phyloP scores from a whole-genome alignment of 2,329 filamentous ascomycete genomes.

The Pestalotiopsis fici region DNA sequence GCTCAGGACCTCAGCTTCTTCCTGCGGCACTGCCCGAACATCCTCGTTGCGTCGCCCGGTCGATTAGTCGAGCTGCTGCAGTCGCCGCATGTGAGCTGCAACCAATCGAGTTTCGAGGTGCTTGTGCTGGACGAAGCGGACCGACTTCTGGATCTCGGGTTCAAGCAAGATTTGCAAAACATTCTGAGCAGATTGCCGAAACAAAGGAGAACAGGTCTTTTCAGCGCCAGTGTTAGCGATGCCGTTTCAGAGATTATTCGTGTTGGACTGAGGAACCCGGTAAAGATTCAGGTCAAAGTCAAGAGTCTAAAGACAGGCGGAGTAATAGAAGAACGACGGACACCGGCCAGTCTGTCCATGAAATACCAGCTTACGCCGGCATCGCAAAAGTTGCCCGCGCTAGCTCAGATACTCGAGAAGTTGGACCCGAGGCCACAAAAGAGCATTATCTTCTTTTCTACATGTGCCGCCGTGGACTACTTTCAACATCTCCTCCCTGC shows the following conservation, averaged over 20 bases:
- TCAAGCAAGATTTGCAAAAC: slow-evolving; percentile 85
- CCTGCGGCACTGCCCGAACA: slow-evolving; percentile 79
- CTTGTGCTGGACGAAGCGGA: slow-evolving; percentile 95
- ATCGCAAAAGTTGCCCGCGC: slow-evolving; percentile 76
- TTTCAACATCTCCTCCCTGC: slow-evolving; percentile 78
- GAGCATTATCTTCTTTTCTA: slow-evolving; percentile 89
- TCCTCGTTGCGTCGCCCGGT: slow-evolving; percentile 89
- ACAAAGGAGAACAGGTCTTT: slow-evolving; percentile 88
- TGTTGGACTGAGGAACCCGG: slow-evolving; percentile 89
- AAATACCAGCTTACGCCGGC: slow-evolving; percentile 77
- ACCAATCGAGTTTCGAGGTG: slow-evolving; percentile 86
- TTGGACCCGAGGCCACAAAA: slow-evolving; percentile 78
- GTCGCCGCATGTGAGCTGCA: slow-evolving; percentile 84
- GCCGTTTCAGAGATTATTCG: slow-evolving; percentile 91
- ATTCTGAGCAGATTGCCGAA: slow-evolving; percentile 87
- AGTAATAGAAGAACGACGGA: slow-evolving; percentile 76
- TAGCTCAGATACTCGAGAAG: slow-evolving; percentile 69
- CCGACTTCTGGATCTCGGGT: slow-evolving; percentile 87
- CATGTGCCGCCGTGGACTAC: slow-evolving; percentile 93
- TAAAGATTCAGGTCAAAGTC: slow-evolving; percentile 92
- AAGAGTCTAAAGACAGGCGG: slow-evolving; percentile 70
- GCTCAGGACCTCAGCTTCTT: slow-evolving; percentile 87
- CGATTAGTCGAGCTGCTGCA: slow-evolving; percentile 84
- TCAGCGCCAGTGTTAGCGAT: slow-evolving; percentile 94
- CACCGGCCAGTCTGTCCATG: slow-evolving; percentile 91